Base-by-base conservation (phyloP, 441 rosid species). In the Manihot esculenta region DNA sequence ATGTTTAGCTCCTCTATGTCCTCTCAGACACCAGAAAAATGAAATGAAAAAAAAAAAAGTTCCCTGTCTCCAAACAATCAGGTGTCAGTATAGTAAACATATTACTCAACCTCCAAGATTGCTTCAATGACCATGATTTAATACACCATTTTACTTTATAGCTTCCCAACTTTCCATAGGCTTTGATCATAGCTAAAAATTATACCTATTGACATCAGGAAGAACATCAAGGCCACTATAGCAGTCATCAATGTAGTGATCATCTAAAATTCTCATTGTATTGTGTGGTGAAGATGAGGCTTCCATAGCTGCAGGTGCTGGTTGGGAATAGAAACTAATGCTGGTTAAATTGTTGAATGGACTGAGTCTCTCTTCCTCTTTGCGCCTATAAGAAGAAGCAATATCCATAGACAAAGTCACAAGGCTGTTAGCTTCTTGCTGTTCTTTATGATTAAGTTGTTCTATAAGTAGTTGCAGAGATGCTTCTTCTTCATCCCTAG, bases 401-500 rank as follows among this genome's bases (percentile, higher is more conserved):
- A 47, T 26, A 35, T 75, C 78, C 76, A 75, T 30, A 30, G 78
- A 62, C 62, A 66, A 79, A 3, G 70, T 62, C 58, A 72, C 48
- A 13, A 78, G 79, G 21, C 70, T 72, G 67, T 68, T 30, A 27
- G 54, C 72, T 70, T 81, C 85, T 50, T 75, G 81, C 44, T 78
- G 84, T 18, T 83, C 80, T 41, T 72, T 63, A 66, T 83, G 83
- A 27, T 77, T 72, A 45, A 89, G 86, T 58, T 91, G 85, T 69
- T 84, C 88, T 0, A 84, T 76, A 5, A 89, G 87, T 49, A 84
- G 70, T 17, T 81, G 88, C 30, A 91, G 56, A 23, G 87, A 81
- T 56, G 80, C 81, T 38, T 86, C 88, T 58, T 86, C 94, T 64
- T 86, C 97, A 13, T 87, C 88, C 42, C 69, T 79, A 53, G 80